Percentiles rank a stretch among this genome's conserved stretches.
phyloP scores from a whole-genome alignment of 352 stramenopile species.

The Globisporangium sylvaticum region DNA sequence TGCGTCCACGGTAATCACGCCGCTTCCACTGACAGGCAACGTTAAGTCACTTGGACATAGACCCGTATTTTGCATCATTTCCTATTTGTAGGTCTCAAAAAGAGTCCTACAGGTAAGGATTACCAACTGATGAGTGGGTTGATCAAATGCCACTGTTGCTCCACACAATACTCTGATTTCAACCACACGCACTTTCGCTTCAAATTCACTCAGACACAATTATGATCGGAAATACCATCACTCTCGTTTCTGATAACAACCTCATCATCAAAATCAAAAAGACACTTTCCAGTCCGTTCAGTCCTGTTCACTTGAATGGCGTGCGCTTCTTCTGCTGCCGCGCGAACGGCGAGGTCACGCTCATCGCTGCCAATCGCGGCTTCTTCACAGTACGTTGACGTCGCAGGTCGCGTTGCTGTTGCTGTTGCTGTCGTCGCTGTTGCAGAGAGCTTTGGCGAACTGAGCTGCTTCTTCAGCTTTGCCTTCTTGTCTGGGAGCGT shows the following conservation, averaged over 20 bases:
- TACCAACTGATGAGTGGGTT: slow-evolving; percentile 20
- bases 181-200: too few relatives aligned
- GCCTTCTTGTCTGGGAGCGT: slow-evolving; percentile 8
- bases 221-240: too few relatives aligned
- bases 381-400: slow-evolving; percentile 36
- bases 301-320: slow-evolving; percentile 21
- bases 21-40: slow-evolving; percentile 65
- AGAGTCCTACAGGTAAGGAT: slow-evolving; percentile 77
- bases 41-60: slow-evolving; percentile 81
- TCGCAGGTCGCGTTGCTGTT: background rate
- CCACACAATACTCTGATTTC: too few relatives aligned
- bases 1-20: slow-evolving; percentile 54
- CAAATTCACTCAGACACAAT: too few relatives aligned
- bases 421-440: background rate
- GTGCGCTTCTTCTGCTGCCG: slow-evolving; percentile 26
- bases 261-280: background rate
- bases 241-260: too few relatives aligned
- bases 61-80: slow-evolving; percentile 79
- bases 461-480: slow-evolving; percentile 1
- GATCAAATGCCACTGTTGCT: too few relatives aligned
- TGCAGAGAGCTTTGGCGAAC: background rate
- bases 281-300: background rate
- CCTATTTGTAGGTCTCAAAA: slow-evolving; percentile 70
- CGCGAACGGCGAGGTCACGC: slow-evolving; percentile 9
- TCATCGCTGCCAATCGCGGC: slow-evolving; percentile 18